Conservation (phyloP, 148 eudicot species). For the Vaccinium darrowii region DNA sequence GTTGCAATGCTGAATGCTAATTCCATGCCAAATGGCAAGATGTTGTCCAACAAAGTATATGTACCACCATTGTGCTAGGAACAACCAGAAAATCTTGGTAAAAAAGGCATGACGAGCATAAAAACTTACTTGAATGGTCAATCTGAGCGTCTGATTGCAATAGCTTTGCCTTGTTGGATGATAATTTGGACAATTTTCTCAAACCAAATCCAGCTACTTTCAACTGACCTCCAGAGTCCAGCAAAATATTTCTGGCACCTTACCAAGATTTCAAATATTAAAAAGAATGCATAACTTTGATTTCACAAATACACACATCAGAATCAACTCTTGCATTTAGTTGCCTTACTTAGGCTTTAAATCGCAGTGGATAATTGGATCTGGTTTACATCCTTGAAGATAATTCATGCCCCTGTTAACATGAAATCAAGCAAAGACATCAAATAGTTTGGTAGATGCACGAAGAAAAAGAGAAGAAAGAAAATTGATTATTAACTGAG, state of each 20-base stretch:
- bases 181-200: slow-evolving; percentile 61
- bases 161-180: slow-evolving; percentile 72
- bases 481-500: not conserved
- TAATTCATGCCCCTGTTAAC: slow-evolving; percentile 85
- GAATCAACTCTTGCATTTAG: slow-evolving; percentile 45
- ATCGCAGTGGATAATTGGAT: slow-evolving; percentile 78
- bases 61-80: too few relatives aligned
- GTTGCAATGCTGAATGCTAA: not conserved
- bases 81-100: not conserved
- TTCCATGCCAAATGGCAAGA: slow-evolving; percentile 4
- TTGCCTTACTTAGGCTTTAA: slow-evolving; percentile 93
- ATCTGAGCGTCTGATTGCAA: slow-evolving; percentile 43
- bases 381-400: slow-evolving; percentile 95
- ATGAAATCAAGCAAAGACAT: slow-evolving; percentile 20
- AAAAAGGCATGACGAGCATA: not conserved
- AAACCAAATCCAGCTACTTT: slow-evolving; percentile 94
- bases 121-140: slow-evolving; percentile 66
- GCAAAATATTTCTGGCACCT: slow-evolving; percentile 99
- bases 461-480: not conserved
- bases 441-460: not conserved
- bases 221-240: slow-evolving; percentile 84
- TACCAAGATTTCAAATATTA: slow-evolving; percentile 78
- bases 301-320: not conserved
- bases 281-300: slow-evolving; percentile 31
- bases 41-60: not conserved